Conservation (phyloP, 2,329 filamentous ascomycete genomes). For the Neonectria sp. region DNA sequence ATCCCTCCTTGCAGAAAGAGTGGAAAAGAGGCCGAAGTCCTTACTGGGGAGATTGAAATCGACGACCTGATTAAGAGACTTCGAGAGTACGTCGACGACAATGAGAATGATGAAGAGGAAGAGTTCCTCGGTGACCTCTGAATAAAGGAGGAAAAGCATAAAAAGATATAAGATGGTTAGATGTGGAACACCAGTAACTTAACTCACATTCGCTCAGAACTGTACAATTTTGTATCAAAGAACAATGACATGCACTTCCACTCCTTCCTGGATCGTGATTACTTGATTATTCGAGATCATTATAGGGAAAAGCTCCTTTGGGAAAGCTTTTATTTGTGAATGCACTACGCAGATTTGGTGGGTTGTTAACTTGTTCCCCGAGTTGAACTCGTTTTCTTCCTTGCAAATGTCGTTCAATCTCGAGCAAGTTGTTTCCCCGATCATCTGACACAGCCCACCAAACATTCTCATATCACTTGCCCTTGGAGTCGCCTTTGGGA, state of each 20-base stretch:
- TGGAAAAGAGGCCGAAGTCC: constrained; percentile 10
- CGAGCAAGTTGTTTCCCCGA: not conserved
- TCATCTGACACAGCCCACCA: constrained; percentile 45
- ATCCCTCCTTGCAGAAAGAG: constrained; percentile 77
- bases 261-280: too few species aligned
- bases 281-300: not conserved
- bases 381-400: not conserved
- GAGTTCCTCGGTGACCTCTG: constrained; percentile 36
- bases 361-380: too few species aligned
- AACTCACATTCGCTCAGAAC: not conserved
- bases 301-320: too few species aligned
- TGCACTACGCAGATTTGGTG: too few species aligned
- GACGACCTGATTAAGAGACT: constrained; percentile 50
- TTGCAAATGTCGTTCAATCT: not conserved
- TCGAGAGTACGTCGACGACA: constrained; percentile 45
- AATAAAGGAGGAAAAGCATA: not conserved
- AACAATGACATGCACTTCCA: not conserved
- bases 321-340: too few species aligned
- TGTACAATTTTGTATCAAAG: not conserved
- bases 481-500: constrained; percentile 39
- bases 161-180: not conserved
- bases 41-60: constrained; percentile 45
- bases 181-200: not conserved
- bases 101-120: not conserved
- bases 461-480: constrained; percentile 46